Base-by-base conservation (phyloP, 768 basidiomycete genomes). In the Cystobasidium ongulense region DNA sequence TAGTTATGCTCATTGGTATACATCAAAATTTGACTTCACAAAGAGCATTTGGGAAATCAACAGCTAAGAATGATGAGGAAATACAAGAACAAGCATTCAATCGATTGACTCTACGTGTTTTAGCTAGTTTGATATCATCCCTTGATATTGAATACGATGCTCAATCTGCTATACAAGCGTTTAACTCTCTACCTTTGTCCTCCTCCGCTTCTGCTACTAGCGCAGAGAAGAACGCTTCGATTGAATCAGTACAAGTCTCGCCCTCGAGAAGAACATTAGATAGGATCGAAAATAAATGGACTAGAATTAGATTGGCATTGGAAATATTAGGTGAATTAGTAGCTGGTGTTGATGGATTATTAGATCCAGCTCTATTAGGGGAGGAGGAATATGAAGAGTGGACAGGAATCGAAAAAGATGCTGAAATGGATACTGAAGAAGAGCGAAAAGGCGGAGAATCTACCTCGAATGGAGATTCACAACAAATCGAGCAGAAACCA, bases 331-430 rank as follows among this genome's bases (percentile, higher is more conserved):
- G 70, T 13, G 66, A 75, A 50, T 23, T 75, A 5, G 52, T 61
- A n/a, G 68, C 68, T 27, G 68, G 54, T 35, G 27, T 71, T 10
- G 68, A 71, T 43, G 68, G 68, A n/a, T 53, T 71, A 17, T 35
- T 71, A 8, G 74, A 75, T 23, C 25, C 33, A 27, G 72, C 39
- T 10, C 29, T 63, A 18, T 13, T 36, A 10, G 72, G 72, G n/a
- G 52, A 27, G 10, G 72, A 73, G 25, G 62, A 73, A 29, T 67
- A 61, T n/a, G 74, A 75, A 62, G 74, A 75, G 38, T 71, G 70
- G 74, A 61, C 15, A 1, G 74, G 74, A 15, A 59, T 72, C 18
- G 53, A 27, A 31, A 23, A 38, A 21, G 72, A 41, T 29, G 13
- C 38, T 21, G 72, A 65, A 7, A 50, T 27, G 36, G 29, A 33